Conservation (phyloP, 441 rosid genomes). For the Flueggea neowawraea region DNA sequence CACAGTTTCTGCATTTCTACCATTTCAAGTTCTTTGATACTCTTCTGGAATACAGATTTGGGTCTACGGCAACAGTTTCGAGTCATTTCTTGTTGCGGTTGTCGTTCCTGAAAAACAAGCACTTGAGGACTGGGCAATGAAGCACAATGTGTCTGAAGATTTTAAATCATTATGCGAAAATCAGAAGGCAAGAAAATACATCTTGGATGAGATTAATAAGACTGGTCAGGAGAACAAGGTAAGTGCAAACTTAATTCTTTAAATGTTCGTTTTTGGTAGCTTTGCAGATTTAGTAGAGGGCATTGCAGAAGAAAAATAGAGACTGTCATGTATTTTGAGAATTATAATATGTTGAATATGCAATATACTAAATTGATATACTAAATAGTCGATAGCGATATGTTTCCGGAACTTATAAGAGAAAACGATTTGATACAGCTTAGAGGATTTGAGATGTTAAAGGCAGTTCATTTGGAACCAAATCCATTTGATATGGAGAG, state of each 20-base stretch:
- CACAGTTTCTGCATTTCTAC: conserved; percentile 1
- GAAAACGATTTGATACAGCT: conserved; percentile 39
- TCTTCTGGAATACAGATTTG: conserved; percentile 48
- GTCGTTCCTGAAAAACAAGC: conserved; percentile 71
- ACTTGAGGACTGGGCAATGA: conserved; percentile 75
- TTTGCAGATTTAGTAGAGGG: too few relatives aligned
- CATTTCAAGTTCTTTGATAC: not conserved
- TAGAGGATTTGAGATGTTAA: conserved; percentile 84
- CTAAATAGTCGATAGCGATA: too few relatives aligned
- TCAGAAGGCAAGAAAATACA: conserved; percentile 56
- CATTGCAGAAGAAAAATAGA: too few relatives aligned
- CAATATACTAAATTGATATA: too few relatives aligned
- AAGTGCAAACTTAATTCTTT: conserved; percentile 12
- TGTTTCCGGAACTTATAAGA: conserved; percentile 12
- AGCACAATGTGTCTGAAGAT: conserved; percentile 39
- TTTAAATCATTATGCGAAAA: conserved; percentile 61
- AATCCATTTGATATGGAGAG: conserved; percentile 73
- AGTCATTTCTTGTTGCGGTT: conserved; percentile 79
- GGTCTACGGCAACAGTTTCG: conserved; percentile 89
- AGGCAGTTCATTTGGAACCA: conserved; percentile 76
- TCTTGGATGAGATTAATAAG: conserved; percentile 72
- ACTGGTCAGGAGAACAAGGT: conserved; percentile 63
- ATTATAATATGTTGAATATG: too few relatives aligned
- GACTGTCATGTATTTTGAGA: too few relatives aligned
- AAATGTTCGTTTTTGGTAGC: too few relatives aligned